A percentile compares a stretch with the other conserved stretches of the same genome.
Conservation (phyloP, 345 rosid species). For the Viola odorata region DNA sequence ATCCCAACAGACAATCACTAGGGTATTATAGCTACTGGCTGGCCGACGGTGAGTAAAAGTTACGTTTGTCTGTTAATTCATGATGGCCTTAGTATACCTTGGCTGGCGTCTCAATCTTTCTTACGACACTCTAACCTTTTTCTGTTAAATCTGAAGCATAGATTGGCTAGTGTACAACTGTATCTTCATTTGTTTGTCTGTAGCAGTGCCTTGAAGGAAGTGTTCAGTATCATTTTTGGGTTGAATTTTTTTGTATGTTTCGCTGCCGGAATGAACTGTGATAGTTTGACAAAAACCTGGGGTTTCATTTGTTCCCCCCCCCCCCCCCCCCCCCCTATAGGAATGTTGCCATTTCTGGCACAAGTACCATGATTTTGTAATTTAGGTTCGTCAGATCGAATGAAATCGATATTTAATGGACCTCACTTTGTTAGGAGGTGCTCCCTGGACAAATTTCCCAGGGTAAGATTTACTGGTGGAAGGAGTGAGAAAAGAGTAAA, state of each 20-base stretch:
- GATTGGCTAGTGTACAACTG: background rate
- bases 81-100: background rate
- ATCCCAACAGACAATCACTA: conserved; percentile 50
- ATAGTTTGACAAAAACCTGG: background rate
- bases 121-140: background rate
- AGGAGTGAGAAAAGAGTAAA: too few relatives aligned
- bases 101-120: conserved; percentile 5
- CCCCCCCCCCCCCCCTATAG: background rate
- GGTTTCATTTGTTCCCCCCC: background rate
- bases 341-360: too few relatives aligned
- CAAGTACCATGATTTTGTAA: too few relatives aligned
- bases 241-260: background rate
- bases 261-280: background rate
- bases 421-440: too few relatives aligned
- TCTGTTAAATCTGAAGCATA: background rate
- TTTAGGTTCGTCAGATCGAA: too few relatives aligned
- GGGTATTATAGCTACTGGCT: conserved; percentile 5
- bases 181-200: too few relatives aligned
- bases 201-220: too few relatives aligned
- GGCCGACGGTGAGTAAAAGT: background rate
- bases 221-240: background rate
- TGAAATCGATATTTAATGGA: too few relatives aligned
- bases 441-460: too few relatives aligned
- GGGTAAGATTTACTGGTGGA: too few relatives aligned
- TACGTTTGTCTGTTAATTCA: background rate